Conservation (phyloP, 2,329 filamentous ascomycete genomes). For the Alternaria sp. region DNA sequence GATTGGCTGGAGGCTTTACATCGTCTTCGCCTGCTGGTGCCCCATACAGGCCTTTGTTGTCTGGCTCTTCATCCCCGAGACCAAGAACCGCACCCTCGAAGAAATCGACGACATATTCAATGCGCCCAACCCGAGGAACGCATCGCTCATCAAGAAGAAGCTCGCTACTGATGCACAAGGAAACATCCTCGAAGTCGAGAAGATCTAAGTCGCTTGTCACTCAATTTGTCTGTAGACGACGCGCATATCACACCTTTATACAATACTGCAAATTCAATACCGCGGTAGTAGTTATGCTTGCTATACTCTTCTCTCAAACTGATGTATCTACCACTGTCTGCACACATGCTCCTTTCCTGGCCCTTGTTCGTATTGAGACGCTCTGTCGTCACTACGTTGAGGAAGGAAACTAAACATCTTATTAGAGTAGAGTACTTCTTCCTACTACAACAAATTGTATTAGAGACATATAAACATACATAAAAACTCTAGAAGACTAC, state of each 20-base stretch:
- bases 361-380: not conserved
- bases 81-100: slow-evolving; percentile 39
- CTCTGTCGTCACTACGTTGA: too few species aligned
- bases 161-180: slow-evolving; percentile 27
- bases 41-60: slow-evolving; percentile 28
- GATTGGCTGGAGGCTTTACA: slow-evolving; percentile 36
- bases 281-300: not conserved
- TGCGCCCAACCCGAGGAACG: slow-evolving; percentile 31
- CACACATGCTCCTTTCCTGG: not conserved
- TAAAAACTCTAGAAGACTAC: too few species aligned
- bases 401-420: too few species aligned
- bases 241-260: not conserved
- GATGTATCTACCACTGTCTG: not conserved
- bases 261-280: not conserved
- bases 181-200: slow-evolving; percentile 36
- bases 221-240: not conserved
- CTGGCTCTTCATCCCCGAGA: slow-evolving; percentile 37
- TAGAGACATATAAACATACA: too few species aligned
- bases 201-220: slow-evolving; percentile 20
- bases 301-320: not conserved
- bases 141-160: slow-evolving; percentile 35
- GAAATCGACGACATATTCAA: slow-evolving; percentile 39
- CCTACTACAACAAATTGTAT: too few species aligned
- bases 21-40: slow-evolving; percentile 36
- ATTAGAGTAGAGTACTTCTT: too few species aligned